Conservation (phyloP, 768 basidiomycete genomes). For the Tricholoma furcatifolium region DNA sequence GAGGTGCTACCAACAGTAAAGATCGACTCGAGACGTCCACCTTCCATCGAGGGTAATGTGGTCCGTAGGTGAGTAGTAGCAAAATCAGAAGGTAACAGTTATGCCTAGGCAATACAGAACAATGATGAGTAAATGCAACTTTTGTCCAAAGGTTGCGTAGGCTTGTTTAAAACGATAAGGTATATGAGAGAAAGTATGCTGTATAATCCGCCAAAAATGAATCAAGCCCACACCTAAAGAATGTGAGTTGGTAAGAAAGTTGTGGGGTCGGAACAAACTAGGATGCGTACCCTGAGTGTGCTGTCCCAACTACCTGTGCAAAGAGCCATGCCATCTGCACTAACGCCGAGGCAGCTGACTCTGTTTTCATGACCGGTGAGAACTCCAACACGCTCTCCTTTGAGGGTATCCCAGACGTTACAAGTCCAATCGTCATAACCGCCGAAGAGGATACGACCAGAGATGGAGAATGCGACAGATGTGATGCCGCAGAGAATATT, state of each 20-base stretch:
- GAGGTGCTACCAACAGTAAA: constrained; percentile 47
- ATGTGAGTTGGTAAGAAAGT: constrained; percentile 12
- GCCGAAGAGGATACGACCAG: constrained; percentile 95
- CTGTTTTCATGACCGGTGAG: constrained; percentile 98
- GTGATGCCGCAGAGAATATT: constrained; percentile 99
- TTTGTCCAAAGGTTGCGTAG: constrained; percentile 17
- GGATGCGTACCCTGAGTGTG: constrained; percentile 77
- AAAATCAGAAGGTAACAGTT: constrained; percentile 46
- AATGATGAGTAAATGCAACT: constrained; percentile 17
- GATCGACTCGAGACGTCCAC: constrained; percentile 62
- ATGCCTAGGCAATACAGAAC: constrained; percentile 23
- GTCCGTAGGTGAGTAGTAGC: constrained; percentile 57
- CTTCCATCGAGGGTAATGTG: constrained; percentile 30
- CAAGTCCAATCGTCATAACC: constrained; percentile 99
- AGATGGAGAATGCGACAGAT: constrained; percentile 97
- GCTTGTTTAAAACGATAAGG: constrained; percentile 17
- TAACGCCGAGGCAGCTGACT: constrained; percentile 95
- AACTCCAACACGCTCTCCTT: constrained; percentile 97
- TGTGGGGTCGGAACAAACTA: background rate
- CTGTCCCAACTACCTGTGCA: constrained; percentile 99
- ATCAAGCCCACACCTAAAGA: constrained; percentile 81
- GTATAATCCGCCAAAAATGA: constrained; percentile 13
- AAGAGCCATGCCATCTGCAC: constrained; percentile 95
- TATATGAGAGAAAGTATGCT: constrained; percentile 18
- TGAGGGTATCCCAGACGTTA: constrained; percentile 99